phyloP scores from a whole-genome alignment of 2,329 filamentous ascomycete species.

The Biscogniauxia sp. region DNA sequence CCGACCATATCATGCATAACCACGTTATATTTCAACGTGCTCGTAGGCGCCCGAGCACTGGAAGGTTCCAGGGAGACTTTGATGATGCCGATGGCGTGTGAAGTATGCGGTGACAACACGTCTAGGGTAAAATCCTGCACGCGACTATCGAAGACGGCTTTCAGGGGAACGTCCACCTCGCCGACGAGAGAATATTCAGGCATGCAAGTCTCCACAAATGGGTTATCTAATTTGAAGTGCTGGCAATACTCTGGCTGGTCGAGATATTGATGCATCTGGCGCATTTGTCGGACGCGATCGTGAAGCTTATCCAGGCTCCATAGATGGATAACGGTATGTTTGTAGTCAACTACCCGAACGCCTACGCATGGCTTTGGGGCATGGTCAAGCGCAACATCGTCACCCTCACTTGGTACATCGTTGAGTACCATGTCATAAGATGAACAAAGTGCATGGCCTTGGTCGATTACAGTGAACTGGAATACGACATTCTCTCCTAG shows the following conservation, averaged over 20 bases:
- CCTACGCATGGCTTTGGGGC: constrained; percentile 87
- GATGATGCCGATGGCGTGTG: constrained; percentile 85
- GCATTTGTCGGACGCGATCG: constrained; percentile 84
- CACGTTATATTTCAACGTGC: constrained; percentile 95
- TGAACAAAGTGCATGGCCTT: constrained; percentile 84
- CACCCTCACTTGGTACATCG: constrained; percentile 80
- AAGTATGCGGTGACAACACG: constrained; percentile 88
- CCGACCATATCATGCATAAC: constrained; percentile 96
- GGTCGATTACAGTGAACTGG: constrained; percentile 88
- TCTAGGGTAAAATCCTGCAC: constrained; percentile 94
- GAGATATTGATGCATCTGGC: constrained; percentile 94
- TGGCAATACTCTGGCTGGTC: constrained; percentile 93
- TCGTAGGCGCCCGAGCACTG: constrained; percentile 85
- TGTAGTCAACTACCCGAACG: constrained; percentile 87
- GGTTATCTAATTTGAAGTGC: constrained; percentile 89
- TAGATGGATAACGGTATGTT: constrained; percentile 78
- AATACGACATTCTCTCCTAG: constrained; percentile 92
- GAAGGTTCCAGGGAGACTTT: constrained; percentile 91
- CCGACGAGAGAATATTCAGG: constrained; percentile 90
- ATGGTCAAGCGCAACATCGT: constrained; percentile 76
- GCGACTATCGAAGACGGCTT: constrained; percentile 88
- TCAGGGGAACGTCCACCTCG: constrained; percentile 87
- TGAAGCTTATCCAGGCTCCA: constrained; percentile 95
- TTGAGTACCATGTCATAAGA: constrained; percentile 97
- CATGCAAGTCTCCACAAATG: constrained; percentile 87